Base-by-base conservation (phyloP, 192 early-diverging fungal genomes). In the Helicostylum pulchrum region DNA sequence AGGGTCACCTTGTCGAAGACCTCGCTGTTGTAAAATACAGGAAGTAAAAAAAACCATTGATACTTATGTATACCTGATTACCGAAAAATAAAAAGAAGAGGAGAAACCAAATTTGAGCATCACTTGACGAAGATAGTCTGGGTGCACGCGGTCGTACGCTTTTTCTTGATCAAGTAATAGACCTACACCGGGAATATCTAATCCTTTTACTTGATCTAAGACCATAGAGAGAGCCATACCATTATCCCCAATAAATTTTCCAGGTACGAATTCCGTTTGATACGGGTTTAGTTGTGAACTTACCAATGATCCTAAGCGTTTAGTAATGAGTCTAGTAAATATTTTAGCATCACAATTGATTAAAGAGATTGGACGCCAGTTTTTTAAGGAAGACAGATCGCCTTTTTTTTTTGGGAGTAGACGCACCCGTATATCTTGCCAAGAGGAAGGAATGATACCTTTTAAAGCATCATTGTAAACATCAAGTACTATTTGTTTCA, bases 141-240 rank as follows among this genome's bases (percentile, higher is more conserved):
- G 59, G 30, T 74, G 62, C 3, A 74, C 58, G 20, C 66, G 53
- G 42, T 68, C 72, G 44, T 68, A 74, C 0, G 66, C 66, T 46
- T 68, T 68, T 19, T 67, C 61, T 45, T 73, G 71, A 26, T 73
- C 71, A 8, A 73, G 32, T 7, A 50, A 42, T 11, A 62, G 11
- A 44, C 62, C 62, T 19, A 62, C 30, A 2, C 17, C 69, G 21
- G 42, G 4, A 23, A 15, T 11, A 19, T 39, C 6, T 39, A 39
- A 39, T 9, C 36, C 36, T 39, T 39, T 17, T 0, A n/a, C 47
- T 19, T 48, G 47, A 17, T 48, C 14, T 7, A 48, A 19, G 1
- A 19, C 47, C 5, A 48, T 6, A 2, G 14, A 19, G 10, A 48
- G 15, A 7, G 36, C 43, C 3, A 58, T 3, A 15, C 57, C 66